Percentiles rank a stretch among this genome's conserved stretches.
Evolutionary conservation across 2,329 filamentous ascomycete species (phyloP).

Genomic region (Xylaria hypoxylon): DNA sequence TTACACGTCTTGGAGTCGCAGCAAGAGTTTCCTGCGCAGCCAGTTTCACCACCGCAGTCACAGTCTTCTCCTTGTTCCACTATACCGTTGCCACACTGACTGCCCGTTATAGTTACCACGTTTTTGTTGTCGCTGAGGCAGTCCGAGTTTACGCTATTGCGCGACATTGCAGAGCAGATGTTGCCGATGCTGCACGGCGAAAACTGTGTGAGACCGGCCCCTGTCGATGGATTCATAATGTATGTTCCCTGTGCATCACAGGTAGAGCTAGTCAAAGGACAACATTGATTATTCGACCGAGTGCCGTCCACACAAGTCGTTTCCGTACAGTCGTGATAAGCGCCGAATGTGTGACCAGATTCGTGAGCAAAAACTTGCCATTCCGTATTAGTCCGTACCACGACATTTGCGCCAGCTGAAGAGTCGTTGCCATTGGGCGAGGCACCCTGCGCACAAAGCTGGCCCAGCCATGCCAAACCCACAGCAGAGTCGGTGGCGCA

Average conservation of each 20-base stretch:
- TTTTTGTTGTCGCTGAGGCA: slow-evolving; percentile 90
- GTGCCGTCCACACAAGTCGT: slow-evolving; percentile 74
- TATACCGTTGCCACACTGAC: slow-evolving; percentile 95
- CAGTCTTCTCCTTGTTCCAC: slow-evolving; percentile 95
- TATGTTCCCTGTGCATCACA: slow-evolving; percentile 84
- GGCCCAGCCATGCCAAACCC: slow-evolving; percentile 91
- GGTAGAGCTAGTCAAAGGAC: slow-evolving; percentile 73
- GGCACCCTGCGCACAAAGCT: slow-evolving; percentile 76
- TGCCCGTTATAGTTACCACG: slow-evolving; percentile 82
- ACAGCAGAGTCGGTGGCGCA: slow-evolving; percentile 87
- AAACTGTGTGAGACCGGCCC: slow-evolving; percentile 78
- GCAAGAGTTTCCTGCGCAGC: slow-evolving; percentile 81
- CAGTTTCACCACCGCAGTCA: slow-evolving; percentile 84
- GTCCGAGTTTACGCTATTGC: slow-evolving; percentile 77
- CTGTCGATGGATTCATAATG: slow-evolving; percentile 97
- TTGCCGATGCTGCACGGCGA: slow-evolving; percentile 93
- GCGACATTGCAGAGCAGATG: slow-evolving; percentile 86
- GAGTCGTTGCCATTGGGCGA: slow-evolving; percentile 71
- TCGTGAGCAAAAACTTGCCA: slow-evolving; percentile 98
- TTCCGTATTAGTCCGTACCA: slow-evolving; percentile 83
- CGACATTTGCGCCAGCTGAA: slow-evolving; percentile 88
- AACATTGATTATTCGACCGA: slow-evolving; percentile 71
- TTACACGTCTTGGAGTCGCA: slow-evolving; percentile 89
- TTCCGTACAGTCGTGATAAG: slow-evolving; percentile 89
- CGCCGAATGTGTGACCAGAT: slow-evolving; percentile 92